Evolutionary conservation across 2,329 filamentous ascomycete species (phyloP), one percentile per base, ranked within the genome.

Genomic region (Colletotrichum lindemuthianum): DNA sequence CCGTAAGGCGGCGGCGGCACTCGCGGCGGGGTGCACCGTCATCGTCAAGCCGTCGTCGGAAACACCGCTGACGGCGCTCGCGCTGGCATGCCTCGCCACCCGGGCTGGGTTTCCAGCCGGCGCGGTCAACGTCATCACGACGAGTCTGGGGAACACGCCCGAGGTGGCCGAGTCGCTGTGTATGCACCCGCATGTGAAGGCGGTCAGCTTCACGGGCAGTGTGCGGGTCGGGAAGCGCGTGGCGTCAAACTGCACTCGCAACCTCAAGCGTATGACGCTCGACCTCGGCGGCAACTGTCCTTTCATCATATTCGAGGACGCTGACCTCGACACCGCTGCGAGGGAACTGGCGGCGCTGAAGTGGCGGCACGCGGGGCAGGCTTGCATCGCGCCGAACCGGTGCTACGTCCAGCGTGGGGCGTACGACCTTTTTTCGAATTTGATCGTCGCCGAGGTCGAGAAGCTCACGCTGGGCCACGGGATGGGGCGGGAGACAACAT

Each of bases 181-280:
- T 1, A 79, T 83, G 39, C 92, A 95, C 75, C 81, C 87, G 64
- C 85, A 86, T 51, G 85, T 95, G 36, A 87, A 91, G 69, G 92
- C 90, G 72, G 81, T 95, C 53, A 88, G 89, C 1, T 96, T 96
- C 70, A 95, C 92, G 0, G 92, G 92, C 34, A 91, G 88, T 8
- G 90, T 88, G 2, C 82, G 81, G 2, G 92, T 91, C 0, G 92
- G 90, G 1, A 86, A 87, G 60, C 81, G 88, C 57, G 92, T 95
- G 58, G 88, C 88, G 1, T 75, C 80, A 2, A 81, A 82, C 2
- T 88, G 87, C 6, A 88, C 87, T 2, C 91, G 83, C 6, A 86
- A 86, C 66, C 74, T 88, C 70, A 90, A 90, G 77, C 88, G 88
- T 70, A 83, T 90, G 9, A 86, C 86, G 2, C 81, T 90, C 15